Evolutionary conservation across 2,329 filamentous ascomycete species (phyloP).

Genomic region (Juglanconis sp.): DNA sequence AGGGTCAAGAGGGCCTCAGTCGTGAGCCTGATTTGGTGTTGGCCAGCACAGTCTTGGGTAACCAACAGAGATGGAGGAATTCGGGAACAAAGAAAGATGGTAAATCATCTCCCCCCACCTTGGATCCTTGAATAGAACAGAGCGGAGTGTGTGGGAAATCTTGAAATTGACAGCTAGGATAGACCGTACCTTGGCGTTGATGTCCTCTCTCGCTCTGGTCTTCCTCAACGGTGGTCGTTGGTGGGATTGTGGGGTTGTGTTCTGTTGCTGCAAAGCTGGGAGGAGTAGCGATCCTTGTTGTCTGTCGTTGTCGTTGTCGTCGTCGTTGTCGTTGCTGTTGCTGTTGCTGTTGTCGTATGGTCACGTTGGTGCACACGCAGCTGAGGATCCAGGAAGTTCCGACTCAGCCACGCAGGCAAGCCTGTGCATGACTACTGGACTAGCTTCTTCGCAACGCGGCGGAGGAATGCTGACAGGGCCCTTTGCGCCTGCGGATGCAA

Average conservation of each 20-base stretch:
- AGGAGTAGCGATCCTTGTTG: not conserved
- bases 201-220: not conserved
- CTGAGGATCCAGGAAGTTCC: not conserved
- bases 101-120: conserved; percentile 13
- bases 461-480: not conserved
- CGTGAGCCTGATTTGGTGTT: not conserved
- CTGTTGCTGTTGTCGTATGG: not conserved
- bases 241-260: not conserved
- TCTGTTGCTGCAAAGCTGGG: not conserved
- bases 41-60: too few relatives aligned
- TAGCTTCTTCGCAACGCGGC: not conserved
- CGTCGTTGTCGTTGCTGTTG: too few relatives aligned
- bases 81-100: not conserved
- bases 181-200: not conserved
- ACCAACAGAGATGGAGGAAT: too few relatives aligned
- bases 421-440: not conserved
- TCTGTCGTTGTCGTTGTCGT: too few relatives aligned
- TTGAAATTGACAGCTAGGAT: not conserved
- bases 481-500: not conserved
- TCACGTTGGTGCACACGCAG: not conserved
- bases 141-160: not conserved
- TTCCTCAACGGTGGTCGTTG: not conserved
- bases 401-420: not conserved
- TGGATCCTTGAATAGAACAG: conserved; percentile 6
- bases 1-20: not conserved